Evolutionary conservation across 768 basidiomycete genomes (phyloP).

Genomic region (Leccinum disarticulatum): DNA sequence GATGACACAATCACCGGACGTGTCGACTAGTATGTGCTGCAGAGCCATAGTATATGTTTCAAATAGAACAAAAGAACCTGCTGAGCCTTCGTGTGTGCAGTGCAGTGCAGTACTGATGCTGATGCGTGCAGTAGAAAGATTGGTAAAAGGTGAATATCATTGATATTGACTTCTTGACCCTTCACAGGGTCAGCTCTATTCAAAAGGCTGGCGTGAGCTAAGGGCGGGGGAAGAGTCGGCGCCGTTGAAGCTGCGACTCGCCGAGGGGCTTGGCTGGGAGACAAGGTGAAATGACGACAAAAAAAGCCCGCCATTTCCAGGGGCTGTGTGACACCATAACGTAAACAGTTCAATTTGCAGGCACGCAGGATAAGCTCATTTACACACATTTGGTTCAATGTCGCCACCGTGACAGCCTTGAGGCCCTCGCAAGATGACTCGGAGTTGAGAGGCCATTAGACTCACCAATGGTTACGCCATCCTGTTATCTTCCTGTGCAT

Average conservation of each 20-base stretch:
- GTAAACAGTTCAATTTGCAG: neutral
- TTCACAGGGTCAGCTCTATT: neutral
- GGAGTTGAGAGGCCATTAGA: too few relatives aligned
- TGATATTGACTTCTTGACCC: neutral
- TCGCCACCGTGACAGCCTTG: constrained; percentile 5
- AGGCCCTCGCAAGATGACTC: neutral
- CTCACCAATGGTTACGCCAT: neutral
- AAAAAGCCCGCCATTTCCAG: neutral
- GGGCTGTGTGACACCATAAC: neutral
- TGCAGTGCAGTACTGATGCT: neutral
- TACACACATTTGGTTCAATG: neutral
- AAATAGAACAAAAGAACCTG: neutral
- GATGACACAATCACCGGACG: constrained; percentile 1
- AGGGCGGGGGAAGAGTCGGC: constrained; percentile 15
- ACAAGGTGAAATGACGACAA: neutral
- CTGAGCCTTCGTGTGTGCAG: neutral
- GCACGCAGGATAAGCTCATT: neutral
- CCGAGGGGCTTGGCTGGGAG: neutral
- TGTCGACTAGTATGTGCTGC: neutral
- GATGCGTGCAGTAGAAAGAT: neutral
- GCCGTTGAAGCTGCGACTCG: constrained; percentile 16
- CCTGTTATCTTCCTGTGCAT: constrained; percentile 18
- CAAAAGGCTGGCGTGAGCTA: neutral
- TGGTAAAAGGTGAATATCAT: neutral
- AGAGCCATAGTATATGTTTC: neutral